phyloP scores from a whole-genome alignment of 768 basidiomycete species.

The Trametes elegans region DNA sequence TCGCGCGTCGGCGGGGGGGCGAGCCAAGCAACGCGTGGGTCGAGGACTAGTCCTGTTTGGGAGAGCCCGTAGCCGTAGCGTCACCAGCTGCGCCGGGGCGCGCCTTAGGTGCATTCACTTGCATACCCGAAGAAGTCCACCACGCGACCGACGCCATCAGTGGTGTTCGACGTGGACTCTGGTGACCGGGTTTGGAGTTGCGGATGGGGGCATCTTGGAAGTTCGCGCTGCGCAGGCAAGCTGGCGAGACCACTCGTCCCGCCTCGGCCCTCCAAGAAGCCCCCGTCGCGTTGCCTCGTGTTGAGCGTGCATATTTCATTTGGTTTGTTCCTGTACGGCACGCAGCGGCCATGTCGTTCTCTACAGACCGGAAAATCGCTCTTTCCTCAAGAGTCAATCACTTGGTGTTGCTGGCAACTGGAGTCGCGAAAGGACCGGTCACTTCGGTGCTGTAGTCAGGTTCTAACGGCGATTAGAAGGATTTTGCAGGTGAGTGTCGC shows the following conservation, averaged over 20 bases:
- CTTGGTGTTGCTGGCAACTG: too few species aligned
- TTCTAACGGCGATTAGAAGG: too few species aligned
- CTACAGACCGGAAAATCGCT: too few species aligned
- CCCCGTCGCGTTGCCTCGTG: neutral
- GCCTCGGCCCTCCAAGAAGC: neutral
- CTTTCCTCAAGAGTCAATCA: too few species aligned
- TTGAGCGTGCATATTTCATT: too few species aligned
- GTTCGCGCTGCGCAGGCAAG: neutral
- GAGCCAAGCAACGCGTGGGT: conserved; percentile 1
- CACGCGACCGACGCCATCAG: conserved; percentile 13
- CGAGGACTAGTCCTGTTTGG: conserved; percentile 2
- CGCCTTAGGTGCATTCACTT: conserved; percentile 3
- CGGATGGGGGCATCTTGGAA: too few species aligned
- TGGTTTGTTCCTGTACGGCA: too few species aligned
- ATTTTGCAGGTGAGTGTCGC: too few species aligned
- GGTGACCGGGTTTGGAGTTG: neutral
- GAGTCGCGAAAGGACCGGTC: too few species aligned
- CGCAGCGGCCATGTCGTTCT: too few species aligned
- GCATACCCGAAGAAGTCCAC: neutral
- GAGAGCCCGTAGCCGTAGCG: conserved; percentile 2
- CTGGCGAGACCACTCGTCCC: neutral
- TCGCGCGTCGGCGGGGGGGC: conserved; percentile 6
- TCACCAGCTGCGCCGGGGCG: neutral
- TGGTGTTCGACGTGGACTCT: neutral
- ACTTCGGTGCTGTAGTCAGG: neutral